Base-by-base conservation (phyloP, 768 basidiomycete species). In the Amanita pseudoporphyria region DNA sequence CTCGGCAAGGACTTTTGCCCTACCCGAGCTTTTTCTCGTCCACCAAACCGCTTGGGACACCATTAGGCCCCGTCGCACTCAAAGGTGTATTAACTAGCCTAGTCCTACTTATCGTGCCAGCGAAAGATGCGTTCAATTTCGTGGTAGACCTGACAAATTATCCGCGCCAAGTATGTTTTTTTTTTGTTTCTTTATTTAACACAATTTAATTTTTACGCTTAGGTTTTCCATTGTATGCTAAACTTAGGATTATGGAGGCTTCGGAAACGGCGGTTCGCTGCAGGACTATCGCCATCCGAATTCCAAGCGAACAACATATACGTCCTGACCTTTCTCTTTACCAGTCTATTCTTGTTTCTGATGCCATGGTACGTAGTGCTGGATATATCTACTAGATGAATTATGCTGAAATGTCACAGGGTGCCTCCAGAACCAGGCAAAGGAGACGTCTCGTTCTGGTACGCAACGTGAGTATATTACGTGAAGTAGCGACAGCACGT, bases 1-100 rank as follows among this genome's bases (percentile, higher is more conserved):
- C 71, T 12, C 65, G 77, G 42, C 75, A 78, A 62, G 76, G 76
- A 9, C 61, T 79, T 4, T 61, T 79, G 14, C 77, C 77, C 0
- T 76, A 64, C 43, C 67, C 74, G 2, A 60, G 56, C 5, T 71
- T 77, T 58, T 77, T 73, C 57, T 66, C 72, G 2, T 71, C 71
- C 2, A 74, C 68, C 7, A 62, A 65, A 42, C 75, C 76, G 3
- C 74, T 77, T 46, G 72, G 70, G 26, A 75, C 76, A 1, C 76
- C 77, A 2, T 54, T 69, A 5, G 72, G 64, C 1, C 71, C 75
- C 5, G 64, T 71, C 2, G 48, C 61, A 21, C 60, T 75, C 39
- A 69, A 71, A 50, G 71, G 64, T 48, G 48, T 56, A 19, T 50
- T 76, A 6, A 71, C 71, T 1, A 56, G 66, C 26, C 33, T 73